Evolutionary conservation across 2,329 filamentous ascomycete species (phyloP), one percentile per base, ranked within the genome.

Genomic region (Neonectria hederae): DNA sequence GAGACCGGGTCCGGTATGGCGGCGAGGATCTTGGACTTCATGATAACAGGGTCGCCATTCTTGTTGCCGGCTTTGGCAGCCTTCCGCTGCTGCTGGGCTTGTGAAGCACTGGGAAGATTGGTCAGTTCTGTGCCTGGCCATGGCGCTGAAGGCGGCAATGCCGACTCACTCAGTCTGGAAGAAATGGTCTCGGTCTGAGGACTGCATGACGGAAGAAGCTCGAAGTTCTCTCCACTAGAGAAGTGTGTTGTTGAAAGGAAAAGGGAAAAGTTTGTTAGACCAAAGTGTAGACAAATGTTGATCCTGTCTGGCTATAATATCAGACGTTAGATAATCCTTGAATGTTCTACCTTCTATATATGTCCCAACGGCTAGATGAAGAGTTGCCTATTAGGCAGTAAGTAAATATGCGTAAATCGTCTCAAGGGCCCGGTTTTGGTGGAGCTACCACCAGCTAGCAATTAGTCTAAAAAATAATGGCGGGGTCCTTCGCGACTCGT

Each of bases 1-100:
- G 87, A 86, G 54, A 84, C 81, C 8, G 92, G 91, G 75, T 97
- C 92, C 11, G 85, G 76, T 22, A 88, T 81, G 30, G 92, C 87
- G 28, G 91, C 93, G 57, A 97, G 85, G 62, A 98, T 87, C 81
- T 99, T 99, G 68, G 93, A 95, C 69, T 91, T 89, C 62, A 97
- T 85, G 60, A 84, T 84, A 71, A 97, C 88, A 4, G 95, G 96
- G 65, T 89, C 86, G 75, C 96, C 96, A 83, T 92, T 86, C 67
- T 90, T 91, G 81, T 98, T 99, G 65, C 79, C 80, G 8, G 88
- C 82, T 76, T 92, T 93, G 70, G 88, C 87, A 22, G 89, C 88
- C 76, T 92, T 93, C 68, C 94, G 82, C 63, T 81, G 77, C 32
- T 80, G 77, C 67, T 81, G 79, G 46, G 80, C 82, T 66, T 85